A percentile compares a stretch with the other conserved stretches of the same genome.
These are phyloP conservation scores for Tripterygium wilfordii DNA, from an alignment of 177 flowering plant species.

Conservation along the genomic window DNA sequence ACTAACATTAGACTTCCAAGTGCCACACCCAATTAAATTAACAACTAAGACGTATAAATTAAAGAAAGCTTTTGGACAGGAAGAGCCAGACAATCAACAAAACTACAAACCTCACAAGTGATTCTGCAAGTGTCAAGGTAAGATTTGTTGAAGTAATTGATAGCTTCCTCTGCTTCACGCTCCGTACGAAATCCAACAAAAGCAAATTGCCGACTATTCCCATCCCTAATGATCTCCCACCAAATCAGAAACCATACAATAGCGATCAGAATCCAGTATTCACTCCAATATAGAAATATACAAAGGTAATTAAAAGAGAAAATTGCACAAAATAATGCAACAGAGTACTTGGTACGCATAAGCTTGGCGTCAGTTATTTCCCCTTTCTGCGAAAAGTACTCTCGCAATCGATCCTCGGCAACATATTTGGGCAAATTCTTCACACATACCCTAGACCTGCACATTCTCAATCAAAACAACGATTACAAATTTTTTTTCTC, in stretches of 20 bases:
- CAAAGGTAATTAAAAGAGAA: background rate
- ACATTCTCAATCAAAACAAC: background rate
- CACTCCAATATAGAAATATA: background rate
- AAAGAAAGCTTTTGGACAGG: background rate
- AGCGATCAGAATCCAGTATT: background rate
- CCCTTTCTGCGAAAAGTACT: conserved; percentile 81
- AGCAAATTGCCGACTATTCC: conserved; percentile 86
- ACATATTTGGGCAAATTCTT: conserved; percentile 76
- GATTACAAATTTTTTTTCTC: too few species aligned
- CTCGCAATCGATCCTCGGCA: conserved; percentile 71
- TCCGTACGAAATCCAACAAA: conserved; percentile 82
- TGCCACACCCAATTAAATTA: too few species aligned
- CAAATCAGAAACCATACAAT: background rate
- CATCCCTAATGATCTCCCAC: conserved; percentile 47
- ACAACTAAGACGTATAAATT: background rate
- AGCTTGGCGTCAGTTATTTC: conserved; percentile 88
- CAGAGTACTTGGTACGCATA: conserved; percentile 60
- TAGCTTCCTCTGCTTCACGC: conserved; percentile 70
- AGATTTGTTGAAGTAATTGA: conserved; percentile 67
- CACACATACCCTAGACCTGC: conserved; percentile 87
- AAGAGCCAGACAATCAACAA: background rate
- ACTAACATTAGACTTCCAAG: too few species aligned
- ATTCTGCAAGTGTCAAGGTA: conserved; percentile 69
- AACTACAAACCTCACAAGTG: conserved; percentile 60
- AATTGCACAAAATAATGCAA: background rate